Evolutionary conservation across 1,284 basidiomycete genomes (phyloP), one percentile per base, ranked within the genome.

Genomic region (Ustilago xerochloae): DNA sequence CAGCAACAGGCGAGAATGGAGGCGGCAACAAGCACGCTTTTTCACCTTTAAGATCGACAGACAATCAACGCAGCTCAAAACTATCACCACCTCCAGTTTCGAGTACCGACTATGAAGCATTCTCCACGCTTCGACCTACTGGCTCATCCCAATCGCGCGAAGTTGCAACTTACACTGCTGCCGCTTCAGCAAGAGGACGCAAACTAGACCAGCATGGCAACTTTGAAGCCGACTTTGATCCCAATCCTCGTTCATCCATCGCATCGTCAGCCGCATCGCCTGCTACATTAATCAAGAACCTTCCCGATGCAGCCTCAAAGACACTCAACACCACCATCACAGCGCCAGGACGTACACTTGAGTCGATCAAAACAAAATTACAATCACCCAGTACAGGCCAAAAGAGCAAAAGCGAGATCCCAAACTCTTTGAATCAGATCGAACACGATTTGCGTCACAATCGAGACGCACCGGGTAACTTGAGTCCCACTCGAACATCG

Each of bases 401-500:
- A 6, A 73, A 73, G 57, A 73, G 64, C 53, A 73, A 73, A 46
- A 67, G 63, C 36, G 64, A 73, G 2, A 67, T 67, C 30, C 45
- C 60, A 0, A 3, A 63, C 15, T 63, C 60, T 8, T 36, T 67
- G 24, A 30, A 18, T 16, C 48, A 56, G 26, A 22, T 54, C 20
- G 64, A 73, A 18, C 55, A 22, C n/a, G 66, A 69, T 38, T 28
- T 69, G 66, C 33, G 56, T 8, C 41, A 56, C n/a, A 69, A 63
- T 18, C 35, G 15, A 0, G 30, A 69, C n/a, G 55, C 60, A 16
- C 65, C 65, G 8, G 65, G 65, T 4, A 54, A 58, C 12, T 24
- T 55, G 22, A 41, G 50, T 13, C 36, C 28, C 24, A 51, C n/a
- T 22, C 47, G 35, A 49, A 22, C 16, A 29, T 49, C 47, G 18